phyloP scores from a whole-genome alignment of 768 basidiomycete species.

The Suillus cothurnatus region DNA sequence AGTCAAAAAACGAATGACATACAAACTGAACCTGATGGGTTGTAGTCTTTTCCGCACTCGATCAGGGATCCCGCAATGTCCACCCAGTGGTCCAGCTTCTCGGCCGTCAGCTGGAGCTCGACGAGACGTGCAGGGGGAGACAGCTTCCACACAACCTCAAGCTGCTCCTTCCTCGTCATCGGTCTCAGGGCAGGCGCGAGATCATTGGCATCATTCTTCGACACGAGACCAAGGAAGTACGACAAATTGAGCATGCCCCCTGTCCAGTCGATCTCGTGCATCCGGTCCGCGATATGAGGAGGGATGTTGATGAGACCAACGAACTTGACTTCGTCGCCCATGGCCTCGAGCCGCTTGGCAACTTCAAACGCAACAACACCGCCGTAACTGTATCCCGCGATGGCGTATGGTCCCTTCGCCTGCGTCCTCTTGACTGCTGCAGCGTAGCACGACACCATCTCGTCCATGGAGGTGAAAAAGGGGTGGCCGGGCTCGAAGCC shows the following conservation, averaged over 20 bases:
- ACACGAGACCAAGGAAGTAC: conserved; percentile 42
- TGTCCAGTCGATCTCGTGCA: conserved; percentile 44
- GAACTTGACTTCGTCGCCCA: conserved; percentile 35
- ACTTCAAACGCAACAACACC: conserved; percentile 41
- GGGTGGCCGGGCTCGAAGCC: conserved; percentile 38
- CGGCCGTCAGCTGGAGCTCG: conserved; percentile 29
- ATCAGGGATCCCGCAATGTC: conserved; percentile 33
- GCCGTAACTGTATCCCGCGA: conserved; percentile 42
- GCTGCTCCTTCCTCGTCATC: conserved; percentile 26
- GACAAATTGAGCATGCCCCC: conserved; percentile 43
- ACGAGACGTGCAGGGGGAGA: conserved; percentile 28
- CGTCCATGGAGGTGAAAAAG: conserved; percentile 32
- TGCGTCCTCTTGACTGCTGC: conserved; percentile 30
- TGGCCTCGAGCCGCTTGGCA: conserved; percentile 31
- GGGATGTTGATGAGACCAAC: conserved; percentile 39
- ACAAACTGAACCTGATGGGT: conserved; percentile 29
- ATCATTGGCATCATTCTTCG: conserved; percentile 27
- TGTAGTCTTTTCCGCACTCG: conserved; percentile 32
- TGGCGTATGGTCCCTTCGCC: conserved; percentile 35
- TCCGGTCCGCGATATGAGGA: conserved; percentile 40
- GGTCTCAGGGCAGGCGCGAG: conserved; percentile 23
- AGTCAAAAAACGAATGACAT: conserved; percentile 10
- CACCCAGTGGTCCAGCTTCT: conserved; percentile 31
- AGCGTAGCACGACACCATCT: conserved; percentile 37
- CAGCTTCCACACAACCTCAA: conserved; percentile 29